Base-by-base conservation (phyloP, 345 rosid genomes). In the Populus tremula region DNA sequence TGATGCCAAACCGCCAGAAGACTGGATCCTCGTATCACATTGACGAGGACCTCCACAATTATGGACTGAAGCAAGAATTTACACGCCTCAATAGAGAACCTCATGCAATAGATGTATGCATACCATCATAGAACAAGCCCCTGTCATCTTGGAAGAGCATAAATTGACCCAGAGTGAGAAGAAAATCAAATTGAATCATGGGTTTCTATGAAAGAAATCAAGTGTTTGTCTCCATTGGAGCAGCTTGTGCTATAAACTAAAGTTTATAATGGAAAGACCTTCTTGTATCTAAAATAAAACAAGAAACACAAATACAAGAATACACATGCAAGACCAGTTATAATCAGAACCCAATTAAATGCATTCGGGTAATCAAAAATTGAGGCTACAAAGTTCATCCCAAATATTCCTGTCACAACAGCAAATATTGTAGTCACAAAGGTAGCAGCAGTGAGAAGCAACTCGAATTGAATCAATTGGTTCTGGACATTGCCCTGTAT, bases 361-460 rank as follows among this genome's bases (percentile, higher is more conserved):
- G 84, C 82, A 7, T 85, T 76, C 8, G 98, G 88, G 73, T 87
- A 72, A 56, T 92, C 89, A 82, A 93, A 93, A 72, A 96, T 67
- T 6, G 96, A 82, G 73, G 87, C 91, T 70, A 78, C 70, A 70
- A 96, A 82, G 78, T 96, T 96, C 99, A 96, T 93, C 77, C 99
- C 97, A 56, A 93, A 96, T 45, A 96, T 85, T 66, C 90, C 99
- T 0, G 97, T 82, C 74, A 96, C 99, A 56, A 90, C 94, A 0
- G 99, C 98, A 70, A 92, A 89, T 70, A 92, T 78, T 47, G 99
- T 89, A 7, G 92, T 90, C 76, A 96, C 92, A 56, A 96, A 96
- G 68, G 96, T 96, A 76, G 98, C 98, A 0, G 98, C 93, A 1
- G 99, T 93, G 27, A 96, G 93, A 82, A 96, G 97, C 89, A 93